Evolutionary conservation across 177 flowering plant species (phyloP), one percentile per base, ranked within the genome.

Genomic region (Vitis hybrid): DNA sequence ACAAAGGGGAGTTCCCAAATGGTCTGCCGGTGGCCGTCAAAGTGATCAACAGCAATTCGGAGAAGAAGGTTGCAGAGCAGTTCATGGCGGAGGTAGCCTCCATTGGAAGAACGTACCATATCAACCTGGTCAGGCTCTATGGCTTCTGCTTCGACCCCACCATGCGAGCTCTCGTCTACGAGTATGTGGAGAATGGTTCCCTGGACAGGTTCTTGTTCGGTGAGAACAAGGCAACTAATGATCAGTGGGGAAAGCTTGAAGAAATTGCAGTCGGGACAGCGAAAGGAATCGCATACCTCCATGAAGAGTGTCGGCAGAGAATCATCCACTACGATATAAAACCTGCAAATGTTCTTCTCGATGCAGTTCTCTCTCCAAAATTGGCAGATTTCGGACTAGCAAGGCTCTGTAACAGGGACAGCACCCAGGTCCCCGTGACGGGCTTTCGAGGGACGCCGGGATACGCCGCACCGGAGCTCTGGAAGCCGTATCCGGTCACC

Each of bases 31-130:
- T 61, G 18, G 64, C 64, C 5, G 64, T 61, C n/a, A 61, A 61
- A 61, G 64, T 61, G n/a, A 49, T 61, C 49, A 61, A 30, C 46
- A 61, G 49, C 48, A 61, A 12, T 15, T 61, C 30, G 30, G 15
- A 56, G 4, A 56, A 13, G 48, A 61, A 49, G 35, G 64, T 61
- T 14, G 49, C 30, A 61, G 49, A 61, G 49, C 64, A 61, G 49
- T 61, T 61, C 64, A 61, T 61, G 18, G 46, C 64, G 2, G 64
- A 61, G 35, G 64, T 61, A 35, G 19, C 49, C 49, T 30, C 64
- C n/a, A 30, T 61, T 32, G 64, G 64, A 61, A 61, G 64, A 61
- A 61, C 64, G 11, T 30, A 61, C 64, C 64, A 61, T 35, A 13
- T 30, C n/a, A 61, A 61, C 19, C 15, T 61, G 18, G 64, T 61